Percentiles rank a stretch among this genome's conserved stretches.
These are phyloP conservation scores for Aspergillus neoniger DNA, from an alignment of 2,329 filamentous ascomycete genomes.

Conservation along the genomic window DNA sequence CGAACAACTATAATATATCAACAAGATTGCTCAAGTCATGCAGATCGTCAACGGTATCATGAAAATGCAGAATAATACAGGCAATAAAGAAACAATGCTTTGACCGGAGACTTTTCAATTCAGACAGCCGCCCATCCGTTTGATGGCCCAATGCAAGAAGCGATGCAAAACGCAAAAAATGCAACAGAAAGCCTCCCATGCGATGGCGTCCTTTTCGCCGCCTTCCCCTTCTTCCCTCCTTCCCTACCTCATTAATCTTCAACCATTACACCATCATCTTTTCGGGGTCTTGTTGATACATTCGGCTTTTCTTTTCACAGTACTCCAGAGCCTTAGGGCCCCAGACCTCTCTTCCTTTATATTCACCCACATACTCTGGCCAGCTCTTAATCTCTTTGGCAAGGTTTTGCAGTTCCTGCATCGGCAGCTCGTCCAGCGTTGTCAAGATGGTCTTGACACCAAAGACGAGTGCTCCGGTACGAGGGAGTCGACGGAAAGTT, in stretches of 20 bases:
- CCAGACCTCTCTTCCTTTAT: constrained; percentile 50
- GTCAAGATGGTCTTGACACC: constrained; percentile 53
- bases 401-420: constrained; percentile 45
- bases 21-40: too few relatives aligned
- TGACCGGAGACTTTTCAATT: constrained; percentile 21
- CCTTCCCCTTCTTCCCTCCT: constrained; percentile 16
- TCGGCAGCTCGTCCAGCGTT: constrained; percentile 42
- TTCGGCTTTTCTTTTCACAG: constrained; percentile 30
- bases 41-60: too few relatives aligned
- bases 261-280: constrained; percentile 22
- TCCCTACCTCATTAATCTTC: background rate
- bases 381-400: constrained; percentile 49
- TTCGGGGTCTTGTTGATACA: constrained; percentile 12
- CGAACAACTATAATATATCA: background rate
- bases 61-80: constrained; percentile 1
- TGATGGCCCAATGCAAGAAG: constrained; percentile 15
- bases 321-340: constrained; percentile 42
- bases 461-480: constrained; percentile 50
- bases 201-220: background rate
- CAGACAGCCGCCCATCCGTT: constrained; percentile 31
- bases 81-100: constrained; percentile 14
- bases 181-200: constrained; percentile 20
- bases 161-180: constrained; percentile 16
- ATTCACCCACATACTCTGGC: constrained; percentile 48
- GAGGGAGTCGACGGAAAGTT: constrained; percentile 51